Evolutionary conservation across 225 moss, liverwort and hornwort species (phyloP), one percentile per base, ranked within the genome.

Genomic region (Polytrichum commune): DNA sequence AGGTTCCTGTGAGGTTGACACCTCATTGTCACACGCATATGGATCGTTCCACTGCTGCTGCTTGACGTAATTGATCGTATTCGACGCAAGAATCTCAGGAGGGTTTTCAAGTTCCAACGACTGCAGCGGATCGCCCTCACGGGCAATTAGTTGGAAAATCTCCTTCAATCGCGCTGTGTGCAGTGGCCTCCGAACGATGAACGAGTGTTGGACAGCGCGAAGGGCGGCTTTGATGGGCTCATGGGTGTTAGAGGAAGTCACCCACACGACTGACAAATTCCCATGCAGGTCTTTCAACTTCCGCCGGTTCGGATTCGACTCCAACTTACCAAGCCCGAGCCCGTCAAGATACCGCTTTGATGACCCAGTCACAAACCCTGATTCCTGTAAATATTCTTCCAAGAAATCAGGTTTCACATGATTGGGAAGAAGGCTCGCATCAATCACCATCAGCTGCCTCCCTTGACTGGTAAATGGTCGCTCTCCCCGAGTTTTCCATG

Each of bases 91-190:
- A 66, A 76, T 53, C 19, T 70, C 73, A 19, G 69, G 73, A 65
- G 72, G 69, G 5, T 55, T 38, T 69, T 75, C 73, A 13, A 62
- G 46, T 62, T 75, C 71, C 46, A 66, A 55, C 8, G 57, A 67
- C 29, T 67, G 62, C 26, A 63, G 27, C 6, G 46, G 26, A 67
- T 71, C 71, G 16, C 77, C 70, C n/a, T 77, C 67, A 30, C 63
- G 74, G 63, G 74, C 81, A 10, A 87, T 80, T 60, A 87, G 72
- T 54, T 66, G 76, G 64, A 90, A 85, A 32, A 87, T 76, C 53
- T 90, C 90, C 71, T 85, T 85, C 62, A 90, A 35, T 38, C 90
- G 76, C 54, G 82, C 77, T n/a, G 85, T 74, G 83, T 90, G 87
- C 61, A 90, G 64, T 33, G 90, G 90, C 73, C 90, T 73, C 63